phyloP scores from a whole-genome alignment of 1,139 yeast species.

The Debaryomyces nepalensis region DNA sequence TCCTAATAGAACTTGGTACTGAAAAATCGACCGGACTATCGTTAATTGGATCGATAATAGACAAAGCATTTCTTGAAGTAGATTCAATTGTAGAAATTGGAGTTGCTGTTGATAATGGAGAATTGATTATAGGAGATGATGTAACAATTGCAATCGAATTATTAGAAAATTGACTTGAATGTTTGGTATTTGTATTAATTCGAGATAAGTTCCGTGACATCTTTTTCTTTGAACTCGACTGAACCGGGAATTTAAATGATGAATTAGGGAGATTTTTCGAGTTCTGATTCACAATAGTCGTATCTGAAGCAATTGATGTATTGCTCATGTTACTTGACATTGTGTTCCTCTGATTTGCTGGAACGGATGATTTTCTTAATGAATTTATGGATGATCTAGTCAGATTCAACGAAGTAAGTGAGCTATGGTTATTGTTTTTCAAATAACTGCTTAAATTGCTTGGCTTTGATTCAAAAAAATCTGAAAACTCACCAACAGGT shows the following conservation, averaged over 20 bases:
- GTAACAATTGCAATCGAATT: constrained; percentile 4
- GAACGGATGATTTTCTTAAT: constrained; percentile 26
- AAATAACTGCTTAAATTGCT: constrained; percentile 11
- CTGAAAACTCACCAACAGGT: constrained; percentile 26
- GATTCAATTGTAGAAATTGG: constrained; percentile 37
- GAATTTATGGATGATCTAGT: constrained; percentile 20
- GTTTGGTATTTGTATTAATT: constrained; percentile 17
- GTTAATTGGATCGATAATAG: constrained; percentile 44
- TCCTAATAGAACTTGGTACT: constrained; percentile 25
- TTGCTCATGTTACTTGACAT: constrained; percentile 1
- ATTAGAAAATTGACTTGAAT: constrained; percentile 10
- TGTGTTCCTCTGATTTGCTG: constrained; percentile 12
- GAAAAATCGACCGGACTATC: constrained; percentile 49
- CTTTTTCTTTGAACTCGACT: constrained; percentile 21
- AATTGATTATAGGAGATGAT: constrained; percentile 41
- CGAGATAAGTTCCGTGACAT: constrained; percentile 25
- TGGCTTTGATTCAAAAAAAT: constrained; percentile 23
- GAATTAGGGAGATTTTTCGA: constrained; percentile 17
- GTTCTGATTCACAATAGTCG: constrained; percentile 12
- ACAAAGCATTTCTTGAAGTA: constrained; percentile 23
- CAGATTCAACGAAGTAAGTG: not conserved
- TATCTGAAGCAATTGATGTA: constrained; percentile 8
- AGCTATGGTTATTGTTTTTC: constrained; percentile 8
- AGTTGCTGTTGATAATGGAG: constrained; percentile 42
- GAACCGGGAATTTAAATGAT: constrained; percentile 26